Base-by-base conservation (phyloP, 2,329 filamentous ascomycete species). In the Aspergillus carbonarius region DNA sequence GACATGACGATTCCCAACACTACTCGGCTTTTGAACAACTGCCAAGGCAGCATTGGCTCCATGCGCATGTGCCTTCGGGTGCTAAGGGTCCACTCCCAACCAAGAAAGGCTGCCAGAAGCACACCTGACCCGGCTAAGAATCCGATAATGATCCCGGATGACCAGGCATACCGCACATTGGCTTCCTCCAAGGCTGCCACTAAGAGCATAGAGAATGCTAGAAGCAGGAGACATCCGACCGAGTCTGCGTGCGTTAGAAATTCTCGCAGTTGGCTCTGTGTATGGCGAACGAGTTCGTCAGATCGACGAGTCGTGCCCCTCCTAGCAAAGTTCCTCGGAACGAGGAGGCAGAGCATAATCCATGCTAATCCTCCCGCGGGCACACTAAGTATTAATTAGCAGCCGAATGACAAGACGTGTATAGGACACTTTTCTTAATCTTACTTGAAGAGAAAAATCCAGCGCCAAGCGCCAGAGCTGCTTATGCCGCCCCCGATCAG, bases 401-500 rank as follows among this genome's bases (percentile, higher is more conserved):
- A 46, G 17, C 35, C 17, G 30, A 7, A n/a, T 7, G 18, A 23
- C n/a, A n/a, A 13, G 12, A 25, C 25, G 23, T 17, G 17, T 25
- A 32, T 32, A 55, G 35, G 34, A 18, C 10, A 25, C 13, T 27
- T 2, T 17, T 6, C 20, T 17, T 13, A 10, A 8, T 63, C 79
- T 47, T 72, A 86, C 83, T 88, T 88, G 69, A 87, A 82, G 69
- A 83, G 83, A 69, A 87, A 87, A 39, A 87, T 78, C 76, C 83
- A 85, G 52, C 82, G 77, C 85, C 85, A 88, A 44, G 76, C 78
- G 17, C 79, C 78, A 1, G 78, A 72, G n/a, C 81, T 76, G 1
- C 83, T 80, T 20, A 88, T 82, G 3, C 79, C 73, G 1, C 85
- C 85, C 4, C 85, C 85, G 3, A 87, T 71, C 2, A 87, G 70